These are phyloP conservation scores for Multifurca ochricompacta DNA, from an alignment of 768 basidiomycete genomes.

Conservation along the genomic window DNA sequence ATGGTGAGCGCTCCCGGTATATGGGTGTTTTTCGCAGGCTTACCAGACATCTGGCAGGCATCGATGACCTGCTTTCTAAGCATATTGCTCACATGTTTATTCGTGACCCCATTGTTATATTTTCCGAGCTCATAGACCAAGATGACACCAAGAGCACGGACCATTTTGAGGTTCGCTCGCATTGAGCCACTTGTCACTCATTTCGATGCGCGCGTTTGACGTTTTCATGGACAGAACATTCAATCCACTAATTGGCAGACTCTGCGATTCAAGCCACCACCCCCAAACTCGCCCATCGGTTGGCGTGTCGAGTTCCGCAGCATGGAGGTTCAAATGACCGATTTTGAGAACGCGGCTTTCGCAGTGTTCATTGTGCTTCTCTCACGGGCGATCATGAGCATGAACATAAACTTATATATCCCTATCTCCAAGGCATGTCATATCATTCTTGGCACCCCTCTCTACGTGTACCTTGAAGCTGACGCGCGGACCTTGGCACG, in stretches of 20 bases:
- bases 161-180: conserved; percentile 76
- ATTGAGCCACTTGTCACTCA: not conserved
- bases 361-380: conserved; percentile 91
- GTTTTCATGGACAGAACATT: conserved; percentile 56
- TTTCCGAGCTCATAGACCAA: conserved; percentile 88
- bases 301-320: conserved; percentile 98
- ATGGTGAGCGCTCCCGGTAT: conserved; percentile 49
- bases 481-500: not conserved
- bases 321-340: conserved; percentile 99
- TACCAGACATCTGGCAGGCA: conserved; percentile 40
- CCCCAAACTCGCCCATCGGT: conserved; percentile 84
- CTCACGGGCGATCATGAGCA: conserved; percentile 86
- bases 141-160: conserved; percentile 84
- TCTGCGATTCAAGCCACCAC: conserved; percentile 95
- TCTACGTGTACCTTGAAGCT: not conserved
- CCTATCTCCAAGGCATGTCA: conserved; percentile 84
- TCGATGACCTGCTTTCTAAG: conserved; percentile 81
- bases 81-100: conserved; percentile 96
- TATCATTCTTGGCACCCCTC: not conserved
- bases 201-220: not conserved
- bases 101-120: conserved; percentile 92
- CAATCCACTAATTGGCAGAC: conserved; percentile 99
- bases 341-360: conserved; percentile 98
- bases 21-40: not conserved
- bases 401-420: conserved; percentile 90